These are phyloP conservation scores for Haplographium delicatum DNA, from an alignment of 495 filamentous ascomycete species.

Conservation along the genomic window DNA sequence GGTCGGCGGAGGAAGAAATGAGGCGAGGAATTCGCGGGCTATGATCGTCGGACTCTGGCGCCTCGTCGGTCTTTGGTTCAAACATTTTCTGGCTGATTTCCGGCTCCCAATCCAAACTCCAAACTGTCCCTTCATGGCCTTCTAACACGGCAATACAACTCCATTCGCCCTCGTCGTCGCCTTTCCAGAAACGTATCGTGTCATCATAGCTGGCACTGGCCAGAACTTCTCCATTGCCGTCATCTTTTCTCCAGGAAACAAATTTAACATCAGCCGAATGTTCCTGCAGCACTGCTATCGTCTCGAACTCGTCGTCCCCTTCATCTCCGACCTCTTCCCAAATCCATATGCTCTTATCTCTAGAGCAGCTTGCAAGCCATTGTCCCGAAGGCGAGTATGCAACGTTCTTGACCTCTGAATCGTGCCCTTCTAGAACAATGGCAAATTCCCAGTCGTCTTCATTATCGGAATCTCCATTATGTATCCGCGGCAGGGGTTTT, in stretches of 20 bases:
- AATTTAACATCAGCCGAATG: conserved; percentile 93
- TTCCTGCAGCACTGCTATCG: conserved; percentile 87
- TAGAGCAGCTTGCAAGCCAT: conserved; percentile 79
- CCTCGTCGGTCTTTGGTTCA: neutral
- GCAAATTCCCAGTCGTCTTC: conserved; percentile 85
- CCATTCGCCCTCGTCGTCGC: conserved; percentile 88
- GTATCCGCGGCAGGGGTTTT: conserved; percentile 10
- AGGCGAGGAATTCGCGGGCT: conserved; percentile 48
- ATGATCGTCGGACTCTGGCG: conserved; percentile 1
- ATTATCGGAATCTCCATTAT: conserved; percentile 44
- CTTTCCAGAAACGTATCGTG: conserved; percentile 79
- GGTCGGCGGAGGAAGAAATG: conserved; percentile 73
- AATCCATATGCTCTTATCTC: conserved; percentile 97
- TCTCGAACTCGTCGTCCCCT: conserved; percentile 91
- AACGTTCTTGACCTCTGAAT: conserved; percentile 85
- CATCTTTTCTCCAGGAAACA: conserved; percentile 81
- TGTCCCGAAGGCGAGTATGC: conserved; percentile 75
- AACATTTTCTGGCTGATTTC: conserved; percentile 29
- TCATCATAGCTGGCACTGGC: conserved; percentile 90
- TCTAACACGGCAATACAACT: conserved; percentile 75
- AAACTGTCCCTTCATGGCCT: conserved; percentile 78
- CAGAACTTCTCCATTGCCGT: conserved; percentile 58
- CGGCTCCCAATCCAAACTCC: conserved; percentile 79
- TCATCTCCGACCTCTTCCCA: conserved; percentile 83
- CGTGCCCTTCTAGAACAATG: conserved; percentile 86